A percentile compares a stretch with the other conserved stretches of the same genome.
Conservation (phyloP, 1,139 yeast species). For the Kodamaea anthophila region DNA sequence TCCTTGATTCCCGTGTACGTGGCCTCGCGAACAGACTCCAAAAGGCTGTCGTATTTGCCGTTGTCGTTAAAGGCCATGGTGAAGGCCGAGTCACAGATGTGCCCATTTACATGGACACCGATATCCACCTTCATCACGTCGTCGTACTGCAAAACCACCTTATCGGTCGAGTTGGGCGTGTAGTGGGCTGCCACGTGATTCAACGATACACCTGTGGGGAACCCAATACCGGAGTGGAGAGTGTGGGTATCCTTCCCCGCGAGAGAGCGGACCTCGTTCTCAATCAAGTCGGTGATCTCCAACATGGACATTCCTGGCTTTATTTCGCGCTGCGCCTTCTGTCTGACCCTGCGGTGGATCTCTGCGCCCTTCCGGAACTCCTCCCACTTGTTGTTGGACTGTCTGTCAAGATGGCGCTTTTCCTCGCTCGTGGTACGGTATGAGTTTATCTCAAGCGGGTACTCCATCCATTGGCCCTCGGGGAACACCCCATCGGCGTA, state of each 20-base stretch:
- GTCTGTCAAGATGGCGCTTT: constrained; percentile 70
- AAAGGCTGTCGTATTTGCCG: constrained; percentile 65
- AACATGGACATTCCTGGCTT: constrained; percentile 91
- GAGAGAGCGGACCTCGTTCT: constrained; percentile 72
- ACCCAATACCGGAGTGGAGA: constrained; percentile 81
- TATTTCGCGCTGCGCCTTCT: constrained; percentile 65
- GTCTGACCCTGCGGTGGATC: constrained; percentile 86
- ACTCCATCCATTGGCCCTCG: constrained; percentile 81
- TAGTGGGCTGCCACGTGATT: constrained; percentile 97
- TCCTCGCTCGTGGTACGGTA: constrained; percentile 84
- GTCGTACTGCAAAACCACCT: constrained; percentile 66
- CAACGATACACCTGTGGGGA: constrained; percentile 92
- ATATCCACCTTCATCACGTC: constrained; percentile 97
- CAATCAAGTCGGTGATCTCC: constrained; percentile 86
- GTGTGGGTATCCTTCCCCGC: constrained; percentile 57
- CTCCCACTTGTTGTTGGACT: constrained; percentile 61
- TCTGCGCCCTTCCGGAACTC: constrained; percentile 96
- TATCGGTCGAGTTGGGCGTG: constrained; percentile 95
- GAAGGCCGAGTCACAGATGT: constrained; percentile 91
- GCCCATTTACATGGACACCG: constrained; percentile 97
- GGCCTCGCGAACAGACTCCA: constrained; percentile 85
- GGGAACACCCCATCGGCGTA: constrained; percentile 78
- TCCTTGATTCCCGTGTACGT: constrained; percentile 90
- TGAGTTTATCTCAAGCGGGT: constrained; percentile 64
- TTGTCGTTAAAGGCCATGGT: constrained; percentile 77